A percentile compares a stretch with the other conserved stretches of the same genome.
phyloP scores from a whole-genome alignment of 192 early-diverging fungal species.

The Backusella australiensis region DNA sequence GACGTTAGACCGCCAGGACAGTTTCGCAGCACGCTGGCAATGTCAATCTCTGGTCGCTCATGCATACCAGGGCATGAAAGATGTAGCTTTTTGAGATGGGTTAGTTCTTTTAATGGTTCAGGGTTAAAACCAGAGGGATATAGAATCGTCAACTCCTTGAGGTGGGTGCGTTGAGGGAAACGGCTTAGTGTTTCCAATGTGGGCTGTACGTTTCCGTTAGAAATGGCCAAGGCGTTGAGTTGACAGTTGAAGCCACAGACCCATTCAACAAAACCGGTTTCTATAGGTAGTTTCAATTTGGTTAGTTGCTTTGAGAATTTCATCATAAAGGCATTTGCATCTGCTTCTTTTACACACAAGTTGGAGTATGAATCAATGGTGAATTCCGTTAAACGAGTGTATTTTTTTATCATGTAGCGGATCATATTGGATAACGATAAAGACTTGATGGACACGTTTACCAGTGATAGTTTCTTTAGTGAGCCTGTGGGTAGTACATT shows the following conservation, averaged over 20 bases:
- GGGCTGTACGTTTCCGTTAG: neutral
- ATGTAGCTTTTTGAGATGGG: neutral
- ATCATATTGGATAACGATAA: neutral
- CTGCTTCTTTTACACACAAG: neutral
- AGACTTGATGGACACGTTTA: neutral
- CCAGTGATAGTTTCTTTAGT: neutral
- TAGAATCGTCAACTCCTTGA: neutral
- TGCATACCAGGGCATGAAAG: neutral
- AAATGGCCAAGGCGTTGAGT: neutral
- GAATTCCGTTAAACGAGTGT: neutral
- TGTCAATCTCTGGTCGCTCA: neutral
- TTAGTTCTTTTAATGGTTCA: neutral
- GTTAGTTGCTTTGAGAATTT: neutral
- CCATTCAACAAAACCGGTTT: neutral
- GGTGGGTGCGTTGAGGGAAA: neutral
- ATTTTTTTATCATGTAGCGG: neutral
- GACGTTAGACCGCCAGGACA: neutral
- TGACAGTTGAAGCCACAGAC: neutral
- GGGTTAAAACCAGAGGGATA: neutral
- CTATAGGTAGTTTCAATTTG: neutral
- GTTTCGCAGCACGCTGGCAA: neutral
- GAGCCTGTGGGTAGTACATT: neutral
- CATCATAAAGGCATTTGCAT: neutral
- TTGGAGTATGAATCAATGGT: neutral
- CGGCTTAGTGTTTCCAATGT: neutral